Evolutionary conservation across 371 early-diverging fungal genomes (phyloP).

Genomic region (Capniomyces stellatus): DNA sequence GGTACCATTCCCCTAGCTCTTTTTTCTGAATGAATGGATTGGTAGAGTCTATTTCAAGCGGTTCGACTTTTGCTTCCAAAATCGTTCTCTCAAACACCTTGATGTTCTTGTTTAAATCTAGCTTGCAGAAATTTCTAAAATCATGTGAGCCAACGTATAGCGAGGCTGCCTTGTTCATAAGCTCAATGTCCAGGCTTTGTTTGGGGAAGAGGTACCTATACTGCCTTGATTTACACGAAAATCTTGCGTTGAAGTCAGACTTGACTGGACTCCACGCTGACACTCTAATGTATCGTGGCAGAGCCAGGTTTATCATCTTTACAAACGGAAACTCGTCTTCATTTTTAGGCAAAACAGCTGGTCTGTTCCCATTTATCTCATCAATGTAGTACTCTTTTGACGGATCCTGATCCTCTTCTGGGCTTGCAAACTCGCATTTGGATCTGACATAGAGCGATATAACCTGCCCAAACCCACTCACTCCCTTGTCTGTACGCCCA

Average conservation of each 20-base stretch:
- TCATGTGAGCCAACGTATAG: slow-evolving; percentile 69
- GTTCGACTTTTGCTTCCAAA: slow-evolving; percentile 6
- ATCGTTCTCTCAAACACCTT: slow-evolving; percentile 53
- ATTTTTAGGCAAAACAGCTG: slow-evolving; percentile 19
- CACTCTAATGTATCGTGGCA: slow-evolving; percentile 81
- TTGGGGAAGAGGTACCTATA: slow-evolving; percentile 81
- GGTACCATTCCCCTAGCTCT: slow-evolving; percentile 27
- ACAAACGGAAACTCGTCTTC: slow-evolving; percentile 53
- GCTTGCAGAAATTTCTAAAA: slow-evolving; percentile 86
- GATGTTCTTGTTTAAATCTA: slow-evolving; percentile 69
- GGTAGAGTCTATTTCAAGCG: not conserved
- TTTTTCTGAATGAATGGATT: not conserved
- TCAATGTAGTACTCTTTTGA: slow-evolving; percentile 5
- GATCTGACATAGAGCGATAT: slow-evolving; percentile 66
- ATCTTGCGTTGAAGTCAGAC: slow-evolving; percentile 69
- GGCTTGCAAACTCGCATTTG: slow-evolving; percentile 10
- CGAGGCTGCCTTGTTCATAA: slow-evolving; percentile 57
- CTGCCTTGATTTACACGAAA: slow-evolving; percentile 62
- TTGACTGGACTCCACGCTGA: slow-evolving; percentile 79
- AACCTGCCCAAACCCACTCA: slow-evolving; percentile 82
- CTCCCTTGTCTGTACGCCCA: slow-evolving; percentile 92
- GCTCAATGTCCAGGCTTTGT: slow-evolving; percentile 33
- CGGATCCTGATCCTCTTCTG: not conserved
- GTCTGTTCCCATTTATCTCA: slow-evolving; percentile 7
- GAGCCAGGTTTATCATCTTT: slow-evolving; percentile 57